Evolutionary conservation across 306 rosid genomes (phyloP).

Genomic region (Malus sylvestris): DNA sequence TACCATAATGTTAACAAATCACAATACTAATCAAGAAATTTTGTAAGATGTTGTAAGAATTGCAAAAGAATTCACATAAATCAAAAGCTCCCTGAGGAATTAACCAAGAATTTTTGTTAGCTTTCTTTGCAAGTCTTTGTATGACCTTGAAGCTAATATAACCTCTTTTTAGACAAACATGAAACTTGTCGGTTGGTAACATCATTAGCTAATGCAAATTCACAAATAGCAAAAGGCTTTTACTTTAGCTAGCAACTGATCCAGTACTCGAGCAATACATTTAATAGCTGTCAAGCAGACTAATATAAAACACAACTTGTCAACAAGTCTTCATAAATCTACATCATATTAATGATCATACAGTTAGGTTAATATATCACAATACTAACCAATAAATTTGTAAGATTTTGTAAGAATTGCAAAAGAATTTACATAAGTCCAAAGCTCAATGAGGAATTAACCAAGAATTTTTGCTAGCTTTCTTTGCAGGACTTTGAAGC

Average conservation of each 20-base stretch:
- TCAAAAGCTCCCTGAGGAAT: constrained; percentile 84
- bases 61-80: constrained; percentile 59
- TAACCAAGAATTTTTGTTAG: constrained; percentile 6
- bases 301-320: no score
- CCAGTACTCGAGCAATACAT: neutral
- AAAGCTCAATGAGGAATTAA: constrained; percentile 67
- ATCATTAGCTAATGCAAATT: neutral
- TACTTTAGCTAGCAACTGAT: neutral
- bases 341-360: no score
- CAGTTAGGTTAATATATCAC: no score
- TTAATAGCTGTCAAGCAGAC: no score
- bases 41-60: constrained; percentile 67
- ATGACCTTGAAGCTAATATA: neutral
- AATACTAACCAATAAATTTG: no score
- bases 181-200: neutral
- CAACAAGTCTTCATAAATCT: no score
- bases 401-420: constrained; percentile 75
- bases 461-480: constrained; percentile 3
- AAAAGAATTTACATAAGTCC: constrained; percentile 59
- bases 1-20: no score
- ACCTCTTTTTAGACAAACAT: neutral
- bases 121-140: neutral
- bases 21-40: no score
- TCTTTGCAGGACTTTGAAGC: neutral
- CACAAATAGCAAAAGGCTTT: neutral